Percentiles rank a stretch among this genome's conserved stretches.
phyloP scores from a whole-genome alignment of 495 filamentous ascomycete species.

The Cenococcum geophilum region DNA sequence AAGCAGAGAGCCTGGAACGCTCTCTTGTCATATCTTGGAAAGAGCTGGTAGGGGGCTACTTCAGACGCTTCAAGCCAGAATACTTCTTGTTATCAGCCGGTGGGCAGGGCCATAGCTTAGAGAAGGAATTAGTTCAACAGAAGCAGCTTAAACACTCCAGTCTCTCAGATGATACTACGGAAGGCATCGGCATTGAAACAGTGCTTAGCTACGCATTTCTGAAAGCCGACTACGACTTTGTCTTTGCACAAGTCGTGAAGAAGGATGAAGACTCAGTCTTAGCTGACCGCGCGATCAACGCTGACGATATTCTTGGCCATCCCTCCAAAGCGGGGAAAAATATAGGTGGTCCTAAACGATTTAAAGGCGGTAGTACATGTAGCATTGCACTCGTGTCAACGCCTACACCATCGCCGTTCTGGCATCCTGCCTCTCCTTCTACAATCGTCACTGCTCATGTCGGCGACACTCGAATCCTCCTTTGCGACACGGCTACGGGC shows the following conservation, averaged over 20 bases:
- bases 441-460: slow-evolving; percentile 86
- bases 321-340: slow-evolving; percentile 41
- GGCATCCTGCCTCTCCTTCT: slow-evolving; percentile 79
- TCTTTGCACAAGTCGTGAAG: slow-evolving; percentile 73
- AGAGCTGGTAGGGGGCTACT: slow-evolving; percentile 85
- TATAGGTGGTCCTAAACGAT: slow-evolving; percentile 66
- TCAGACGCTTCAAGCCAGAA: slow-evolving; percentile 74
- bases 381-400: slow-evolving; percentile 86
- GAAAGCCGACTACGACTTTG: slow-evolving; percentile 85
- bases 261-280: slow-evolving; percentile 61
- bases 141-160: slow-evolving; percentile 26
- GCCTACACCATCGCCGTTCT: slow-evolving; percentile 84
- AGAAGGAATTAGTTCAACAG: slow-evolving; percentile 24
- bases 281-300: slow-evolving; percentile 69
- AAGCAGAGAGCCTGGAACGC: slow-evolving; percentile 56
- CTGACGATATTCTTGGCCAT: slow-evolving; percentile 68
- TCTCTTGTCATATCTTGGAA: slow-evolving; percentile 71
- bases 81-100: slow-evolving; percentile 47
- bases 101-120: slow-evolving; percentile 31
- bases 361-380: slow-evolving; percentile 87
- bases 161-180: slow-evolving; percentile 24
- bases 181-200: slow-evolving; percentile 48
- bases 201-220: slow-evolving; percentile 87
- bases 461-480: slow-evolving; percentile 83
- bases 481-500: slow-evolving; percentile 76